Evolutionary conservation across 371 early-diverging fungal genomes (phyloP), one percentile per base, ranked within the genome.

Genomic region (Saksenaea oblongispora): DNA sequence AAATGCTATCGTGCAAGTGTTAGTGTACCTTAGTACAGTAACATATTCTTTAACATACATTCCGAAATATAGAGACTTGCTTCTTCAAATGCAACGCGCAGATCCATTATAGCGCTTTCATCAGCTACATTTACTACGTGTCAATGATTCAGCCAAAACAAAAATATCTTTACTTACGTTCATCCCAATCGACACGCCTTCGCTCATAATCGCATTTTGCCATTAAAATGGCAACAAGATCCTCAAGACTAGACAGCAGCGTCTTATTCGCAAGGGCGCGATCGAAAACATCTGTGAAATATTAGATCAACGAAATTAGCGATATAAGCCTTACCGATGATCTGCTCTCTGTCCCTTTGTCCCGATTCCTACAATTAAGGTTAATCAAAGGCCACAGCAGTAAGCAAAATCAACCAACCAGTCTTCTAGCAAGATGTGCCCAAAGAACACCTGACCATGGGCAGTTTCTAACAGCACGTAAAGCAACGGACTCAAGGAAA

Each of bases 381-480:
- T 17, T 22, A 10, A 58, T 36, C 9, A 17, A 35, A 24, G 10
- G 5, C 22, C 36, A 31, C 34, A 42, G 14, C 9, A 31, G 15
- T 17, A 17, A 7, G 1, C 5, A 34, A 26, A 31, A 31, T 31
- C 31, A 31, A 65, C 65, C 67, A 61, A 75, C 86, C 72, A 72
- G 64, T 26, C 77, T 54, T 53, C 86, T 64, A 14, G 70, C 69
- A 3, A 64, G 59, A 51, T 75, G 85, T 1, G 80, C 76, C 86
- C 89, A 89, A 9, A 90, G 64, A 34, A 69, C 75, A 14, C 89
- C 91, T 4, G 86, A 82, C 89, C 89, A 90, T 41, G 81, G 85
- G 59, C 91, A 92, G 59, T 90, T 91, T 7, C 89, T 71, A 1
- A 88, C 70, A 0, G 91, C 83, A 10, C 91, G 78, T 13, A 74